Conservation (phyloP, 805 yeast species). For the Metschnikowia sp. region DNA sequence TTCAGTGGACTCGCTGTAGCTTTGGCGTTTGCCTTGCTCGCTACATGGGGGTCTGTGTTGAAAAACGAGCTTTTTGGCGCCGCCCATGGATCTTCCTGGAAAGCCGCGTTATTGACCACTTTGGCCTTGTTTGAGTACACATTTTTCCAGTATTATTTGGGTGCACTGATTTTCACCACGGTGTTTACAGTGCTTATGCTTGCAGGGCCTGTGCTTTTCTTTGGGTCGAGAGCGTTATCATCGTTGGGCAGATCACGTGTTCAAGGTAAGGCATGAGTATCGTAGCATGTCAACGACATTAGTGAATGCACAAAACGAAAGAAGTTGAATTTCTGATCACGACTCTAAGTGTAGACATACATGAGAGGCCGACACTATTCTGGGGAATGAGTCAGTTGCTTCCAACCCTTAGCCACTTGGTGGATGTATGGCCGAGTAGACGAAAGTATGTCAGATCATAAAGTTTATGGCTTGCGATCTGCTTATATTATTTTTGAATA, state of each 20-base stretch:
- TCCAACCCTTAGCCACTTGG: too few relatives aligned
- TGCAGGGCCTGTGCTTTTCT: constrained; percentile 51
- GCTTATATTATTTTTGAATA: too few relatives aligned
- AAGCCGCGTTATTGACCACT: constrained; percentile 44
- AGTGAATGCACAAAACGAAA: neutral
- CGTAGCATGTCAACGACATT: neutral
- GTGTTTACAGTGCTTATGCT: constrained; percentile 46
- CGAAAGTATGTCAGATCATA: too few relatives aligned
- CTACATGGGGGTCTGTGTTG: constrained; percentile 36
- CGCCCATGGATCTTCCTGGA: constrained; percentile 24
- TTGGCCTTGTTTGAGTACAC: constrained; percentile 50
- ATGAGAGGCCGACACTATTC: too few relatives aligned
- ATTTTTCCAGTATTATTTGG: constrained; percentile 56
- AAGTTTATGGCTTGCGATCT: too few relatives aligned
- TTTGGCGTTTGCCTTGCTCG: constrained; percentile 42
- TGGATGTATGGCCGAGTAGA: too few relatives aligned
- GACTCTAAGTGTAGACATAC: too few relatives aligned
- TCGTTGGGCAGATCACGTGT: constrained; percentile 34
- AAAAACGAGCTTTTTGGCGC: constrained; percentile 28
- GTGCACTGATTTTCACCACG: constrained; percentile 59
- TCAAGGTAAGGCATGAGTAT: constrained; percentile 17
- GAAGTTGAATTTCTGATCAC: too few relatives aligned
- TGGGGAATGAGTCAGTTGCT: too few relatives aligned
- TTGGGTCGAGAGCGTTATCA: constrained; percentile 67
- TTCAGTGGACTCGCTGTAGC: constrained; percentile 46